Base-by-base conservation (phyloP, 768 basidiomycete species). In the Pholiota molesta region DNA sequence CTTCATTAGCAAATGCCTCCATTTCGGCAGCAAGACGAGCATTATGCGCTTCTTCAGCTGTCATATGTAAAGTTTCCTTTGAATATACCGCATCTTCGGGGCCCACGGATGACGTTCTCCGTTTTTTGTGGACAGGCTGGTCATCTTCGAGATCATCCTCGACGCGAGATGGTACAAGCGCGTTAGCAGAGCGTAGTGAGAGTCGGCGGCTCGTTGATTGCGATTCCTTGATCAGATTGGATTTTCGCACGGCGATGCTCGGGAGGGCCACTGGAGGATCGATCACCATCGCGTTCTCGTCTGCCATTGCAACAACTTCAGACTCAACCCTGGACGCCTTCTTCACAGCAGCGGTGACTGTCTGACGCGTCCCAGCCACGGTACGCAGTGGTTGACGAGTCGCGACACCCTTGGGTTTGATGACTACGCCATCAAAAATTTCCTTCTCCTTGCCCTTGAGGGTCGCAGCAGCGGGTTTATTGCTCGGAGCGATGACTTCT, bases 91-190 rank as follows among this genome's bases (percentile, higher is more conserved):
- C 77, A n/a, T 81, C 83, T 26, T 85, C 85, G 0, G 78, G 75
- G 33, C 86, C 81, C 2, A 91, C 89, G 0, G 91, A 92, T 5
- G 91, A 82, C 29, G 82, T 84, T 39, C 90, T 81, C 64, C 88
- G 83, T 73, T 91, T 90, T 81, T 94, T 94, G 67, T 82, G 83
- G 2, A 80, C 86, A 17, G 86, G 88, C 40, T 77, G 74, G 10
- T 80, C 80, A 44, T 89, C 90, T 23, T 79, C 84, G n/a, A 83
- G 82, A 28, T 86, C 86, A 3, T 78, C 73, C 44, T 70, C 67
- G 16, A 52, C 33, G 28, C 63, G 63, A 69, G 52, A 66, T 55
- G 23, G 69, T 60, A 53, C 71, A 69, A 51, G 45, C 5, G 11
- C 5, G 23, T 33, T 44, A 13, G 57, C 45, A 21, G 54, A 75